phyloP scores from a whole-genome alignment of 2,329 filamentous ascomycete species.

The Monilinia fructicola region DNA sequence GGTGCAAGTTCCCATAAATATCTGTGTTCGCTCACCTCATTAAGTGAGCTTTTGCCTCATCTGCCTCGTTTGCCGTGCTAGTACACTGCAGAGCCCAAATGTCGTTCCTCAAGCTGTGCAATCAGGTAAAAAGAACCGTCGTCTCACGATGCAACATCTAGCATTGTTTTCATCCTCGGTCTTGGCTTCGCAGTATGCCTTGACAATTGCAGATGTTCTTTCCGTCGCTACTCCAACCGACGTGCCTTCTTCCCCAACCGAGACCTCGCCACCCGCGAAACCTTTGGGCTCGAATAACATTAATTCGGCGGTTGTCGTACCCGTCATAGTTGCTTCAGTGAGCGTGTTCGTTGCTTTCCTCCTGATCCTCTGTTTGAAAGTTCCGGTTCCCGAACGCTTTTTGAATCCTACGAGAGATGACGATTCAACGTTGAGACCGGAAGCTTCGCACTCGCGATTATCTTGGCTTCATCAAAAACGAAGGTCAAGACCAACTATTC shows the following conservation, averaged over 20 bases:
- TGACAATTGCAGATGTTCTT: slow-evolving; percentile 17
- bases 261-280: neutral
- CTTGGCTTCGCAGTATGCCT: slow-evolving; percentile 7
- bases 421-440: slow-evolving; percentile 6
- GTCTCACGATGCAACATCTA: slow-evolving; percentile 19
- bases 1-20: slow-evolving; percentile 16
- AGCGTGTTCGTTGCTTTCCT: slow-evolving; percentile 20
- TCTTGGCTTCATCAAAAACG: slow-evolving; percentile 11
- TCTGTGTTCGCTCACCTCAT: slow-evolving; percentile 7
- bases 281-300: slow-evolving; percentile 10
- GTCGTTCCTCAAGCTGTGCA: slow-evolving; percentile 18
- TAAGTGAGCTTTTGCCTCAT: neutral
- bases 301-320: slow-evolving; percentile 17
- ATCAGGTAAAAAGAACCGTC: slow-evolving; percentile 13
- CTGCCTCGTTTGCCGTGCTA: neutral
- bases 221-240: slow-evolving; percentile 8
- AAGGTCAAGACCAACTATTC: slow-evolving; percentile 9
- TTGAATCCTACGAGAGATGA: slow-evolving; percentile 6
- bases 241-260: slow-evolving; percentile 6
- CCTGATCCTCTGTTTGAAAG: slow-evolving; percentile 19
- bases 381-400: slow-evolving; percentile 16
- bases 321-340: slow-evolving; percentile 21
- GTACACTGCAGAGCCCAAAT: slow-evolving; percentile 16
- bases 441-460: slow-evolving; percentile 12
- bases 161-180: neutral